Conservation (phyloP, 345 rosid genomes). For the Tarenaya hassleriana region DNA sequence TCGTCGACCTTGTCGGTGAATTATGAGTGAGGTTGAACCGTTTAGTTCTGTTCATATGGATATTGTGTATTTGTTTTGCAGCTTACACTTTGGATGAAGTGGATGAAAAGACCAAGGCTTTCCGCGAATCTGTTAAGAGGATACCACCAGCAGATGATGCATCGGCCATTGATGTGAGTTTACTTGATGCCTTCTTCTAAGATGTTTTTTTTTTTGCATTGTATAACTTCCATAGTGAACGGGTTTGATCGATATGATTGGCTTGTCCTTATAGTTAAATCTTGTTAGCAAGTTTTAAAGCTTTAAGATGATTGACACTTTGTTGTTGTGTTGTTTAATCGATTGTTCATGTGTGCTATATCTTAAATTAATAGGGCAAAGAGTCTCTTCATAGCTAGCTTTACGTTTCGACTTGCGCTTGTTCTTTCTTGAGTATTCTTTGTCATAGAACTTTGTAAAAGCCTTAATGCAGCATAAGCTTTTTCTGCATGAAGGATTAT, state of each 20-base stretch:
- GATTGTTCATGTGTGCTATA: too few relatives aligned
- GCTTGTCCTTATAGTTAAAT: too few relatives aligned
- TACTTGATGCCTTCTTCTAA: too few relatives aligned
- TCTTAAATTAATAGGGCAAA: too few relatives aligned
- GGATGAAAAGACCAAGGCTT: constrained; percentile 55
- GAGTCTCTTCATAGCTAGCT: neutral
- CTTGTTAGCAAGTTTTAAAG: too few relatives aligned
- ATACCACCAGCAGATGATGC: constrained; percentile 34
- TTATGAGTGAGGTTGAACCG: neutral
- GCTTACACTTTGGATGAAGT: constrained; percentile 69
- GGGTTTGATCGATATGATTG: too few relatives aligned
- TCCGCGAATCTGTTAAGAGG: constrained; percentile 48
- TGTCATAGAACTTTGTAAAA: too few relatives aligned
- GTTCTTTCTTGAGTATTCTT: neutral
- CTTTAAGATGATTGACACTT: too few relatives aligned
- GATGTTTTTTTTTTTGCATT: too few relatives aligned
- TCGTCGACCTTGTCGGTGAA: neutral
- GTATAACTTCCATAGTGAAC: too few relatives aligned
- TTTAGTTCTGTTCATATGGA: neutral
- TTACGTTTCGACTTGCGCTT: neutral
- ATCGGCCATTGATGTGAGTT: constrained; percentile 50
- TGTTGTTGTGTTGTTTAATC: too few relatives aligned
- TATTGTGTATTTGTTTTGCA: constrained; percentile 29
- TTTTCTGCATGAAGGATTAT: neutral
- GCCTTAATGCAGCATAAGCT: too few relatives aligned